phyloP scores from a whole-genome alignment of 2,329 filamentous ascomycete species.

The Hymenoscyphus scutula region DNA sequence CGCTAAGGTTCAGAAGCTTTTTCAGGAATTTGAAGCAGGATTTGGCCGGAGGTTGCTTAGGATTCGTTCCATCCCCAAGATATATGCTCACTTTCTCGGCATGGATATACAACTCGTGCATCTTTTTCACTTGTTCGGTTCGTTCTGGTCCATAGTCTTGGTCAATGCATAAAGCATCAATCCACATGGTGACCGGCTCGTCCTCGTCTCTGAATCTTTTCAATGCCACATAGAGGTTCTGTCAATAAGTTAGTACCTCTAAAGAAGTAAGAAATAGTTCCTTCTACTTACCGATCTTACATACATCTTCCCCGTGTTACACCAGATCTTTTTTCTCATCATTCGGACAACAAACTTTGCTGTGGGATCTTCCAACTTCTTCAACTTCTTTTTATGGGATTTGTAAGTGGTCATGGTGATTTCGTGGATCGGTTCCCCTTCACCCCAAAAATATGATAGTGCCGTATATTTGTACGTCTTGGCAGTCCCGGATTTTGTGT shows the following conservation, averaged over 20 bases:
- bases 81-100: constrained; percentile 35
- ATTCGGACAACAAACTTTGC: too few relatives aligned
- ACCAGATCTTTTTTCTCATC: background rate
- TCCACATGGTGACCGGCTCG: constrained; percentile 24
- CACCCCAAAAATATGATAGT: constrained; percentile 1
- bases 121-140: constrained; percentile 28
- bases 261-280: too few relatives aligned
- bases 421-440: background rate
- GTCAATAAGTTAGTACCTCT: too few relatives aligned
- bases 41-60: background rate
- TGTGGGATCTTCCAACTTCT: too few relatives aligned
- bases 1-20: background rate
- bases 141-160: constrained; percentile 27
- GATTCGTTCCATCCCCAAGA: constrained; percentile 26
- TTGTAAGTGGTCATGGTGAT: background rate
- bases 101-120: constrained; percentile 33
- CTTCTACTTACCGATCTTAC: too few relatives aligned
- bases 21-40: background rate
- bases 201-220: background rate
- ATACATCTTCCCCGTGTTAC: background rate
- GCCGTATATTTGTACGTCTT: background rate
- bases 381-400: background rate
- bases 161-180: constrained; percentile 35
- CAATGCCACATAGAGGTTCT: background rate
- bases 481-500: background rate